phyloP scores from a whole-genome alignment of 2,329 filamentous ascomycete species.

The Erysiphe pulchra region DNA sequence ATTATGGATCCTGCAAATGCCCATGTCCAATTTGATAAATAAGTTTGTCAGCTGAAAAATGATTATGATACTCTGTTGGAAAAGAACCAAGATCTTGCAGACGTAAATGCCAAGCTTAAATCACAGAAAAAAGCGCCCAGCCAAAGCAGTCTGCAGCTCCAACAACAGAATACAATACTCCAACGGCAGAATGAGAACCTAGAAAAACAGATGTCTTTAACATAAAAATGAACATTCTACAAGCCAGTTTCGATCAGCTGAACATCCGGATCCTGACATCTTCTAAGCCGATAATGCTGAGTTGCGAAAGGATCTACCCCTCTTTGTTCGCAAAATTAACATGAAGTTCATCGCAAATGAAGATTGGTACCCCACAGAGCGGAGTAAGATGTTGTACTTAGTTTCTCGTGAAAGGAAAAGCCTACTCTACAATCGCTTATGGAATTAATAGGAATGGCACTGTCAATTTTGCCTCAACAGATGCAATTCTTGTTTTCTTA shows the following conservation, averaged over 20 bases:
- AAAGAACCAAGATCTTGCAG: no score
- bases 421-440: background rate
- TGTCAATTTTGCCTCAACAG: background rate
- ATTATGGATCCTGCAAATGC: background rate
- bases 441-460: background rate
- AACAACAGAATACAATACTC: no score
- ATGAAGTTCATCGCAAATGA: background rate
- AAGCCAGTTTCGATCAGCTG: background rate
- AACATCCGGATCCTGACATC: background rate
- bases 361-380: background rate
- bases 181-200: no score
- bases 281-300: background rate
- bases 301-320: background rate
- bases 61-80: background rate
- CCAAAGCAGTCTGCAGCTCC: background rate
- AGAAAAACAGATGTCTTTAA: no score
- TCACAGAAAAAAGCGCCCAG: background rate
- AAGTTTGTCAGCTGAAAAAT: background rate
- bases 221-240: background rate
- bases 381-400: background rate
- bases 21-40: background rate
- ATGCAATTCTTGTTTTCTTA: background rate
- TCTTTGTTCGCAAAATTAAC: background rate
- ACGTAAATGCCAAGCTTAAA: no score
- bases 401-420: background rate